phyloP scores from a whole-genome alignment of 768 basidiomycete genomes.

The Leccinum disarticulatum region DNA sequence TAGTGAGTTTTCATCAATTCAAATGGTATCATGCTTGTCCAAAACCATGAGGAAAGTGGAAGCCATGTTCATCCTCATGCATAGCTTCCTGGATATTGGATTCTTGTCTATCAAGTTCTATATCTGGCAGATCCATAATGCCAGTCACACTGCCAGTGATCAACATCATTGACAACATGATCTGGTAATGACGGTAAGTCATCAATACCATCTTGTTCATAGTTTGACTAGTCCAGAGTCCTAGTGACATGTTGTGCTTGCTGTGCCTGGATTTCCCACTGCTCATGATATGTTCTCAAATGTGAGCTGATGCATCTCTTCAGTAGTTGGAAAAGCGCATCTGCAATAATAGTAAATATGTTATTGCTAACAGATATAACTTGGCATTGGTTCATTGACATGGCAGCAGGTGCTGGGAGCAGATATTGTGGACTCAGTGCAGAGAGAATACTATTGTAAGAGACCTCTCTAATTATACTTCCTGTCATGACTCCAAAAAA shows the following conservation, averaged over 20 bases:
- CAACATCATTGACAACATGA: neutral
- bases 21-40: neutral
- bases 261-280: neutral
- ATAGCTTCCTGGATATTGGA: neutral
- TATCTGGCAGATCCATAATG: neutral
- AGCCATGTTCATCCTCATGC: neutral
- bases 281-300: neutral
- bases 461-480: neutral
- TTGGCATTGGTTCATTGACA: neutral
- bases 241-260: neutral
- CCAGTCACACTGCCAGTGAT: no score
- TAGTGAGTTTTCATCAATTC: neutral
- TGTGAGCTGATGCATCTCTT: neutral
- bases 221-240: neutral
- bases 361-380: neutral
- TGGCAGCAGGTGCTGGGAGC: neutral
- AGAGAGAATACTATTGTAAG: no score
- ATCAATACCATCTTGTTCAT: neutral
- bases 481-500: neutral
- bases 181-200: neutral
- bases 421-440: neutral
- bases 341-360: neutral
- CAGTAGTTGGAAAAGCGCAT: neutral
- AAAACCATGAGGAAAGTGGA: neutral
- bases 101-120: neutral